These are phyloP conservation scores for Jaltomata sinuosa DNA, from an alignment of 257 asterid genomes.

Conservation along the genomic window DNA sequence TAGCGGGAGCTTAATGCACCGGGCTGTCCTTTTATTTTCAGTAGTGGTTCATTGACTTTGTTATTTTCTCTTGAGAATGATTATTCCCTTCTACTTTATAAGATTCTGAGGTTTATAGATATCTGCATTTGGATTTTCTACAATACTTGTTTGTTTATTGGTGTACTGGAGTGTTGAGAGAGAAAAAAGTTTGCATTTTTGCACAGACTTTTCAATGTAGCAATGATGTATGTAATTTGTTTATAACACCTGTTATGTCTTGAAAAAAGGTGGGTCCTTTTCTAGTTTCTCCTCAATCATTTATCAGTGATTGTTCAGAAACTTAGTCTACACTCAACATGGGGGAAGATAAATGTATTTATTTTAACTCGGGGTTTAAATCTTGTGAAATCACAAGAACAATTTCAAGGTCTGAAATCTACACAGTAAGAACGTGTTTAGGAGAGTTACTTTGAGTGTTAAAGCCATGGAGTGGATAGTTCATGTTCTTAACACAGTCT, in stretches of 20 bases:
- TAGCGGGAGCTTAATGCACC: too few species aligned
- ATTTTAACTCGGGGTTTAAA: too few species aligned
- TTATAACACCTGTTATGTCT: not conserved
- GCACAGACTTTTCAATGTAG: not conserved
- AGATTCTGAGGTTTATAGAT: not conserved
- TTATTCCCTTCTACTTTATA: not conserved
- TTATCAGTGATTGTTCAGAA: not conserved
- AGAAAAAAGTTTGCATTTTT: not conserved
- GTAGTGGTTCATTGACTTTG: not conserved
- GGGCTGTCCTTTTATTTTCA: too few species aligned
- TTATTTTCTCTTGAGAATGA: not conserved
- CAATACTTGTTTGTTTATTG: not conserved
- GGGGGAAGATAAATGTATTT: not conserved
- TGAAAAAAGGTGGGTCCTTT: not conserved
- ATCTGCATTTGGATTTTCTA: not conserved
- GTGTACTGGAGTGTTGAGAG: not conserved
- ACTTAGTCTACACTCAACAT: not conserved
- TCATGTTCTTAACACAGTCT: not conserved
- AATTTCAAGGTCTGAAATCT: not conserved
- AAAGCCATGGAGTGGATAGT: not conserved
- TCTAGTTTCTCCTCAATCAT: not conserved
- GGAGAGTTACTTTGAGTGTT: not conserved
- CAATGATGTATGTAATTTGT: not conserved
- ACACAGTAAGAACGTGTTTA: not conserved
- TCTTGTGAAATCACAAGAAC: not conserved